Base-by-base conservation (phyloP, 2,329 filamentous ascomycete genomes). In the Scleromitrula shiraiana region DNA sequence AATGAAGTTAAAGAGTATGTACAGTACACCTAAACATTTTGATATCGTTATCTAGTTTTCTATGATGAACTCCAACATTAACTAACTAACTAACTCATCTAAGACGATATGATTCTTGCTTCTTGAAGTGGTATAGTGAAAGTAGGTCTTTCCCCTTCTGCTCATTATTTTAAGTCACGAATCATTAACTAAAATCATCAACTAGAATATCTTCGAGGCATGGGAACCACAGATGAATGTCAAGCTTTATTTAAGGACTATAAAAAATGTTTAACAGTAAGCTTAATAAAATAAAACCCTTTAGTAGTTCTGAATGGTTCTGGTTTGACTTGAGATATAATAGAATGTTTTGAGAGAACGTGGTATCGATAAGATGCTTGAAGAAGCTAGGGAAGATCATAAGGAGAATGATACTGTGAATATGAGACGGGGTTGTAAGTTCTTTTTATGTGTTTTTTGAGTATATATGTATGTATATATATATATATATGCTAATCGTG, bases 111-210 rank as follows among this genome's bases (percentile, higher is more conserved):
- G 93, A 98, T 67, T 90, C 85, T 44, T 98, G 93, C 70, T 98
- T 98, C 66, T 72, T 98, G 55, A 97, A 95, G 70, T 98, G 93
- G 93, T 98, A 98, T 68, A 96, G 90, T 64, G 93, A 98, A 70
- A 97, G 93, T 96, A 74, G 50, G 83, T 67, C 24, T n/a, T n/a
- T n/a, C n/a, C n/a, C n/a, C n/a, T n/a, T n/a, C n/a, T n/a, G n/a
- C n/a, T 44, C 42, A 51, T 33, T 43, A 43, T 58, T 59, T 41
- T 56, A 41, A 12, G 46, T 40, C 26, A 29, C 46, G n/a, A 44
- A 15, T 15, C 19, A 38, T 41, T 12, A 22, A 53, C 40, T 29
- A 50, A 49, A 49, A 50, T 53, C 14, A 55, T 20, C 19, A 22
- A 2, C 22, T 56, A 93, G 93, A 96, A 68, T 98, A 95, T 63